Evolutionary conservation across 495 filamentous ascomycete genomes (phyloP).

Genomic region (Usnea hakonensis): DNA sequence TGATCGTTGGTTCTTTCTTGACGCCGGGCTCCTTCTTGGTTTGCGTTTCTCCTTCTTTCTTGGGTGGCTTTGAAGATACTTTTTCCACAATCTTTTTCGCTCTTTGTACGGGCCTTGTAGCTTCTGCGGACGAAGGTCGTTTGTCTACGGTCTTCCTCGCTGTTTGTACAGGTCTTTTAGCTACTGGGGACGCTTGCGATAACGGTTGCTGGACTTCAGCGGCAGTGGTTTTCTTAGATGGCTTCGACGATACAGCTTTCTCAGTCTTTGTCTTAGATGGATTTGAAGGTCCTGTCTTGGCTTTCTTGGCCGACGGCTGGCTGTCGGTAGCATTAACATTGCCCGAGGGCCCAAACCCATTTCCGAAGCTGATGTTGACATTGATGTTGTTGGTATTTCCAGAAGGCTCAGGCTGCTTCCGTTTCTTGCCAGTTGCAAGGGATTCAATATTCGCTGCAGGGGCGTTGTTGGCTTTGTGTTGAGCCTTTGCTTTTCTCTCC

Average conservation of each 20-base stretch:
- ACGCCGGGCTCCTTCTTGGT: background rate
- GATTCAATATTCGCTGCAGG: background rate
- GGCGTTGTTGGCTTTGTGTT: constrained; percentile 18
- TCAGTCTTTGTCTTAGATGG: constrained; percentile 29
- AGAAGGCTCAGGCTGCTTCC: constrained; percentile 14
- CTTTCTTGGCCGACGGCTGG: constrained; percentile 3
- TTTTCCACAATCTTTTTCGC: no score
- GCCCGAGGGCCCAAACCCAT: background rate
- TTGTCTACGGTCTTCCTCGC: no score
- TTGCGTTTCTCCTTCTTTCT: background rate
- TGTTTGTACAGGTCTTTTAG: constrained; percentile 3
- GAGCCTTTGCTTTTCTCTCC: constrained; percentile 39
- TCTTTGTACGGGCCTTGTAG: constrained; percentile 1
- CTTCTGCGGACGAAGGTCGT: background rate
- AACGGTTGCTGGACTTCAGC: background rate
- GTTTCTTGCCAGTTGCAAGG: constrained; percentile 15
- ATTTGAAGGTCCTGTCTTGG: constrained; percentile 13
- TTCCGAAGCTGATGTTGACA: constrained; percentile 11
- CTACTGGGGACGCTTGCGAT: background rate
- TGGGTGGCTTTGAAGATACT: background rate
- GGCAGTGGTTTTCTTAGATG: background rate
- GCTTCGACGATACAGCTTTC: constrained; percentile 18
- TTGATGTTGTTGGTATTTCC: background rate
- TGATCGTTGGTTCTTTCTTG: constrained; percentile 18
- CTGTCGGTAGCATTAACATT: background rate